Percentiles rank a stretch among this genome's conserved stretches.
Conservation (phyloP, 306 rosid genomes). For the Crotalaria pallida region DNA sequence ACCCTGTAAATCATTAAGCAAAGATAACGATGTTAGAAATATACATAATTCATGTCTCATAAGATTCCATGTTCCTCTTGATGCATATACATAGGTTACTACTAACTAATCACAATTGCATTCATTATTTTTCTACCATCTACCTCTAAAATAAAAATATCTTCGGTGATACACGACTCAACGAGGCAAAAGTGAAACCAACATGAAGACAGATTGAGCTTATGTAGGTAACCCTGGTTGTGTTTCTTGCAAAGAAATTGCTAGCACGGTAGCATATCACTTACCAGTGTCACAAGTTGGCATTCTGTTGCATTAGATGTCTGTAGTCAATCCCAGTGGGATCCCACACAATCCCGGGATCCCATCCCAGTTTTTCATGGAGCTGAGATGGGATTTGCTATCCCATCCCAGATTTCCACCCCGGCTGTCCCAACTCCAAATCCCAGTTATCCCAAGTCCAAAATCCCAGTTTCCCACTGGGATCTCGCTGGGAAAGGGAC, state of each 20-base stretch:
- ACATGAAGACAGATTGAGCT: not conserved
- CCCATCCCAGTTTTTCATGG: too few relatives aligned
- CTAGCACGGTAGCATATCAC: not conserved
- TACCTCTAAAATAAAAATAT: not conserved
- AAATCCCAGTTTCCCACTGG: too few relatives aligned
- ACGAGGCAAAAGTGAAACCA: not conserved
- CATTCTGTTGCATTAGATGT: not conserved
- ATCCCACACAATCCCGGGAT: too few relatives aligned
- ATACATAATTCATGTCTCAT: not conserved
- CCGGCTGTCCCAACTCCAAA: too few relatives aligned
- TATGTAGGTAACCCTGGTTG: not conserved
- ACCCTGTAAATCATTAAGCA: slow-evolving; percentile 49
- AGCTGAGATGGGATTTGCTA: too few relatives aligned
- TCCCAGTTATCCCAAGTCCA: too few relatives aligned
- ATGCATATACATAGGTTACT: not conserved
- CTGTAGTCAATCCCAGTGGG: too few relatives aligned
- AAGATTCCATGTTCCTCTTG: not conserved
- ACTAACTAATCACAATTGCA: not conserved
- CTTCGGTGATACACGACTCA: not conserved
- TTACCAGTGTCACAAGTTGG: not conserved
- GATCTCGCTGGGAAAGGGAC: too few relatives aligned
- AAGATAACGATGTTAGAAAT: not conserved
- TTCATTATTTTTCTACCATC: not conserved
- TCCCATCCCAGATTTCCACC: too few relatives aligned
- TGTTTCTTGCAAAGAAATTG: not conserved